Evolutionary conservation across 2,329 filamentous ascomycete species (phyloP), one percentile per base, ranked within the genome.

Genomic region (Arthrobotrys megalospora): DNA sequence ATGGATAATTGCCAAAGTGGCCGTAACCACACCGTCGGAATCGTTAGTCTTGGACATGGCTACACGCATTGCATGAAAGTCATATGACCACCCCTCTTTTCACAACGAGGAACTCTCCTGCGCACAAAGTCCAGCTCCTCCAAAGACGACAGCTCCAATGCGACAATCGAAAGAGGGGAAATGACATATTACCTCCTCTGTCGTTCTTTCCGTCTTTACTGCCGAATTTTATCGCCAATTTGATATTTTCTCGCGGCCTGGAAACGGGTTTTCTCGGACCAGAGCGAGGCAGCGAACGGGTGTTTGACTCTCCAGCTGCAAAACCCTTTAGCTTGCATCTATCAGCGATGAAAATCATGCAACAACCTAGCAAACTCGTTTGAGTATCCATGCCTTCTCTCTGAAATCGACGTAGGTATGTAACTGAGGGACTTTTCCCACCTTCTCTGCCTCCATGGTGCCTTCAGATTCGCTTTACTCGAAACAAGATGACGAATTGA

Each of bases 21-120:
- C 62, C 58, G 73, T 78, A 66, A 76, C 75, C 75, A 72, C 24
- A 60, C 62, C 52, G 67, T 78, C 75, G 75, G 73, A 48, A 72
- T 50, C 75, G 67, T 62, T 78, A 69, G 65, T 65, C 64, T 68
- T 65, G 58, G 43, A 47, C 34, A 69, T 78, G 75, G 75, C 28
- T 78, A 53, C 53, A 52, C 67, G 75, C 75, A 78, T 78, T 68
- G 62, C 60, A 72, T 47, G 19, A 21, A 78, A 68, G 75, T 78
- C 75, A 78, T 47, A 67, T 78, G 75, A 78, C 75, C 66, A 72
- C 62, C 75, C 73, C 67, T 72, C 67, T 72, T 64, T 72, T 62
- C 45, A 24, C 24, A 41, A 36, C 14, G 52, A 63, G 45, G 53
- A 43, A 53, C 63, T 71, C 52, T 58, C 16, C 16, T 55, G 47